Percentiles rank a stretch among this genome's conserved stretches.
Evolutionary conservation across 352 stramenopile genomes (phyloP).

Genomic region (Phytopythium delawarense): DNA sequence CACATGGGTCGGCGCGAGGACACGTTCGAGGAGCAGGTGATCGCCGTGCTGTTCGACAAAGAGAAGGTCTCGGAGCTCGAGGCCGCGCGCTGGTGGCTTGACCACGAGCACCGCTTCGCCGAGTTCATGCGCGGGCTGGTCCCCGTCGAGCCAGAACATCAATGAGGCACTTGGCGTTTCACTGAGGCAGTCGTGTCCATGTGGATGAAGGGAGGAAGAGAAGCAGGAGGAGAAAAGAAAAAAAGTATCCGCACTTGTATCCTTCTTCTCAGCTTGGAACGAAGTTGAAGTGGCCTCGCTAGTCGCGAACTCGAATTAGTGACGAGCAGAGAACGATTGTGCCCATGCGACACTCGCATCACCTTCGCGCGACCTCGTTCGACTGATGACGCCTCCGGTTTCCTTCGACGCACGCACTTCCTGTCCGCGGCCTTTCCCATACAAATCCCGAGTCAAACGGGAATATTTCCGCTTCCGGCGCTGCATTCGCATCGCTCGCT

Average conservation of each 20-base stretch:
- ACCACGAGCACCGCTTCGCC: conserved; percentile 66
- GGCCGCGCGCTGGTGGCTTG: conserved; percentile 63
- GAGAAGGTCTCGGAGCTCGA: conserved; percentile 78
- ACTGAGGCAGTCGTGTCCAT: too few species aligned
- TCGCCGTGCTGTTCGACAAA: conserved; percentile 81
- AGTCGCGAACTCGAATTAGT: neutral
- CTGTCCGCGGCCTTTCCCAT: neutral
- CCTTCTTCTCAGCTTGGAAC: neutral
- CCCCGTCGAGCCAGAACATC: neutral
- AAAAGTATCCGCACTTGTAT: neutral
- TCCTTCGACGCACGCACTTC: neutral
- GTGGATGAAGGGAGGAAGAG: too few species aligned
- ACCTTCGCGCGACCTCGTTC: neutral
- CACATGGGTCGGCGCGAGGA: conserved; percentile 75
- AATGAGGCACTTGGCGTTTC: too few species aligned
- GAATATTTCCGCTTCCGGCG: too few species aligned
- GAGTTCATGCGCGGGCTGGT: conserved; percentile 15
- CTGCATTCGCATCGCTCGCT: neutral
- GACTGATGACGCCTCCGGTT: neutral
- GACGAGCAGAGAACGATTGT: neutral
- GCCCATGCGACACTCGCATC: neutral
- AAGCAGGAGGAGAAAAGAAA: neutral
- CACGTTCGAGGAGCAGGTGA: conserved; percentile 75
- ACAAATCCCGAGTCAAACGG: neutral
- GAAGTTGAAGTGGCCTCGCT: neutral